A percentile compares a stretch with the other conserved stretches of the same genome.
phyloP scores from a whole-genome alignment of 2,329 filamentous ascomycete species.

The Bipolaris gigantea region DNA sequence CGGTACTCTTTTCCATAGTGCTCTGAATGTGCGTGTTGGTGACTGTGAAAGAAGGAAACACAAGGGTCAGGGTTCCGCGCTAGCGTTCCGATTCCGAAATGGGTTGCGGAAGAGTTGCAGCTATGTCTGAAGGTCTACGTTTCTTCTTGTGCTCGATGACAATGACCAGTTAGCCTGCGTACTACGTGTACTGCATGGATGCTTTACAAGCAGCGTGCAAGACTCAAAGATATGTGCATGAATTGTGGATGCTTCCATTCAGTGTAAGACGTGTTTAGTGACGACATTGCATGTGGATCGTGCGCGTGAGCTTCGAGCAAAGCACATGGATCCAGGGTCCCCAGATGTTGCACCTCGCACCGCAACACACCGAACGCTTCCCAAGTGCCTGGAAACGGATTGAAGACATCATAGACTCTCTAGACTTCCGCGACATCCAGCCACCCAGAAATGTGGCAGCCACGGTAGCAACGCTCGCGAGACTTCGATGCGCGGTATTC shows the following conservation, averaged over 20 bases:
- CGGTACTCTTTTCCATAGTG: neutral
- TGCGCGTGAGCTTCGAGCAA: conserved; percentile 35
- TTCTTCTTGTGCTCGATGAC: neutral
- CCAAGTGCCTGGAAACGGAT: neutral
- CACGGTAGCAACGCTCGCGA: conserved; percentile 24
- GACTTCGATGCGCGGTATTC: conserved; percentile 68
- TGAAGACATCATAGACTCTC: neutral
- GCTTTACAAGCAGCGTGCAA: neutral
- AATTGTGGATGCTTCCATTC: neutral
- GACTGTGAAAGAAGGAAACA: neutral
- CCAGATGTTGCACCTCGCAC: conserved; percentile 13
- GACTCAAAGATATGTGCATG: neutral
- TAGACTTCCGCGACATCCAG: neutral
- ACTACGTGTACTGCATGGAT: neutral
- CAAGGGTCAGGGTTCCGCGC: neutral
- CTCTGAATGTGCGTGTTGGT: too few relatives aligned
- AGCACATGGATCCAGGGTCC: neutral
- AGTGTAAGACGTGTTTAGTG: conserved; percentile 3
- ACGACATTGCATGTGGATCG: conserved; percentile 35
- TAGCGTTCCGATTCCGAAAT: conserved; percentile 15
- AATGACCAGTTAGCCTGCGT: neutral
- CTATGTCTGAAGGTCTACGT: neutral
- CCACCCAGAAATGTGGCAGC: conserved; percentile 2
- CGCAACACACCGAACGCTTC: conserved; percentile 7
- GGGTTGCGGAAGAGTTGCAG: conserved; percentile 10